A percentile compares a stretch with the other conserved stretches of the same genome.
Conservation (phyloP, 108 stramenopile genomes). For the Aurantiochytrium sp. region DNA sequence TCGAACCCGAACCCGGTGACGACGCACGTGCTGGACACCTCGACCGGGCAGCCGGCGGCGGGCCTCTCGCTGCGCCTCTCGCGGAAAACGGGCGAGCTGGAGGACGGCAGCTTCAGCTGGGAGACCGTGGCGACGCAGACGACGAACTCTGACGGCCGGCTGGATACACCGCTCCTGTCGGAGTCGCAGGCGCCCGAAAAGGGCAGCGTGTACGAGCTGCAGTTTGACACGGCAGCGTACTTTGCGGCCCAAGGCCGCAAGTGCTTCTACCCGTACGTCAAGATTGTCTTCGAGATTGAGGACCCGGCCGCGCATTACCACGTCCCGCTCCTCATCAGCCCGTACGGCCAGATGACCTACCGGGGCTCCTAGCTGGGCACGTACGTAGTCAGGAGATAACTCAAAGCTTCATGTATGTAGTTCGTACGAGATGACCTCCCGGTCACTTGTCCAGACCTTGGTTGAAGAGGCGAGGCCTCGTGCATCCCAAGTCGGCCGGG, state of each 20-base stretch:
- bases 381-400: background rate
- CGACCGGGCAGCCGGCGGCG: conserved; percentile 19
- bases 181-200: background rate
- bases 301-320: conserved; percentile 32
- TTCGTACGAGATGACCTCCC: background rate
- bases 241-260: background rate
- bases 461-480: too few relatives aligned
- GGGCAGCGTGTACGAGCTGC: conserved; percentile 31
- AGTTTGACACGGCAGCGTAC: conserved; percentile 30
- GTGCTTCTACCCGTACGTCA: conserved; percentile 34
- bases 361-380: conserved; percentile 13
- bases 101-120: background rate
- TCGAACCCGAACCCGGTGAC: background rate
- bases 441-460: too few relatives aligned
- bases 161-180: background rate
- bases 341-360: conserved; percentile 35
- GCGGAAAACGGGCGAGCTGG: background rate
- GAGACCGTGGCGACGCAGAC: background rate
- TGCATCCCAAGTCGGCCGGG: too few relatives aligned
- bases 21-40: conserved; percentile 32
- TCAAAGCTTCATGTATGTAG: background rate
- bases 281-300: conserved; percentile 36
- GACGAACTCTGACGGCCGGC: conserved; percentile 31
- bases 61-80: background rate
- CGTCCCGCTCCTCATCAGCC: conserved; percentile 39